Evolutionary conservation across 139 green algal species (phyloP), one percentile per base, ranked within the genome.

Genomic region (Klebsormidium nitens): DNA sequence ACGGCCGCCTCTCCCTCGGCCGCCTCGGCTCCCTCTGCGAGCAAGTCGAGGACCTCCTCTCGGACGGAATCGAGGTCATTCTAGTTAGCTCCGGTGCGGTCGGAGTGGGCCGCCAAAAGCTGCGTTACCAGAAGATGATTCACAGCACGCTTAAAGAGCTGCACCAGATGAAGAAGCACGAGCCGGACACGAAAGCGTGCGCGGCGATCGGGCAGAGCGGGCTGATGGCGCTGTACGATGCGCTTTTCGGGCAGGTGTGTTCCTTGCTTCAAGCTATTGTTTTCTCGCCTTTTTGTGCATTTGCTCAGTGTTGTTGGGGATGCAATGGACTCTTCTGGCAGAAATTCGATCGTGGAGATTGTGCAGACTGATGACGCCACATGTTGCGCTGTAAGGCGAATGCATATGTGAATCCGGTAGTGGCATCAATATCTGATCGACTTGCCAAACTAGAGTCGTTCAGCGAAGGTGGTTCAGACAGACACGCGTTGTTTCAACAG

Each of bases 221-320:
- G 17, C 81, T 89, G 40, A 89, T 89, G 85, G 57, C 82, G 31
- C 74, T 88, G 66, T 89, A 89, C 71, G 84, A 89, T 62, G 70
- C 61, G 3, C 66, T 88, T 14, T 87, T 87, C 61, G 50, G 39
- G 32, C 59, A 65, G 70, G 61, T 77, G 26, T 32, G 55, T 55
- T 23, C 46, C n/a, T n/a, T n/a, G n/a, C n/a, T n/a, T n/a, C n/a
- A n/a, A n/a, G n/a, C n/a, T n/a, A n/a, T n/a, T n/a, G n/a, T n/a
- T n/a, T n/a, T n/a, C n/a, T n/a, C n/a, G n/a, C n/a, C n/a, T n/a
- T n/a, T n/a, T n/a, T n/a, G n/a, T n/a, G n/a, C n/a, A n/a, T n/a
- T n/a, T n/a, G n/a, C n/a, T n/a, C n/a, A n/a, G n/a, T n/a, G n/a
- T n/a, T n/a, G n/a, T n/a, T n/a, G n/a, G n/a, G n/a, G n/a, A n/a